Percentiles rank a stretch among this genome's conserved stretches.
Evolutionary conservation across 257 asterid species (phyloP).

Genomic region (Nicotiana sylvestris): DNA sequence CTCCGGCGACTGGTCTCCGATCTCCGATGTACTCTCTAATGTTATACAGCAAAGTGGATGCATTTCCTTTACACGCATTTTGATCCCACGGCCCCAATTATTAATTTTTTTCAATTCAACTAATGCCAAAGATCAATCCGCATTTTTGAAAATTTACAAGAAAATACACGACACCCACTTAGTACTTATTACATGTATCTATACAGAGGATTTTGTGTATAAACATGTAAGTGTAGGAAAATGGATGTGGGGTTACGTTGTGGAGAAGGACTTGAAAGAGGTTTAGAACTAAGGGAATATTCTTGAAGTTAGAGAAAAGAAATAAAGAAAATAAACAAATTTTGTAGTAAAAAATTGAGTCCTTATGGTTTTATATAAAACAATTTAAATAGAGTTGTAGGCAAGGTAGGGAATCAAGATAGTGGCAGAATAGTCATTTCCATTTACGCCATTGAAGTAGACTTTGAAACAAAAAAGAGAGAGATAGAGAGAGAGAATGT

Average conservation of each 20-base stretch:
- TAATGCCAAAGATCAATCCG: neutral
- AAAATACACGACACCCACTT: conserved; percentile 17
- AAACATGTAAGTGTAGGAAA: neutral
- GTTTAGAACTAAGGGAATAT: conserved; percentile 42
- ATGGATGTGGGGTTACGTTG: neutral
- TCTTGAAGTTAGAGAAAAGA: neutral
- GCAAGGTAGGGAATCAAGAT: neutral
- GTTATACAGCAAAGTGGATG: conserved; percentile 93
- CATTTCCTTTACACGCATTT: conserved; percentile 88
- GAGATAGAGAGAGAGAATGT: neutral
- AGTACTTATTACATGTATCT: conserved; percentile 14
- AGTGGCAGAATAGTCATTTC: conserved; percentile 21
- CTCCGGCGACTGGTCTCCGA: conserved; percentile 66
- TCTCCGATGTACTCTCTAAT: conserved; percentile 51
- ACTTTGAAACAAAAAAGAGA: neutral
- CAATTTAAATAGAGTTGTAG: neutral
- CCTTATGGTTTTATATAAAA: neutral
- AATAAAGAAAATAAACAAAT: conserved; percentile 2
- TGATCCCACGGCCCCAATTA: conserved; percentile 3
- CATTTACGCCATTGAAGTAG: neutral
- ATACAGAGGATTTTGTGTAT: neutral
- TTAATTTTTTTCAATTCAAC: neutral
- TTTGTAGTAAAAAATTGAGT: conserved; percentile 18
- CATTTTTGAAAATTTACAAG: conserved; percentile 6
- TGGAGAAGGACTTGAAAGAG: conserved; percentile 14